Evolutionary conservation across 164 flowering plant genomes (phyloP), one percentile per base, ranked within the genome.

Genomic region (Pachysandra terminalis): DNA sequence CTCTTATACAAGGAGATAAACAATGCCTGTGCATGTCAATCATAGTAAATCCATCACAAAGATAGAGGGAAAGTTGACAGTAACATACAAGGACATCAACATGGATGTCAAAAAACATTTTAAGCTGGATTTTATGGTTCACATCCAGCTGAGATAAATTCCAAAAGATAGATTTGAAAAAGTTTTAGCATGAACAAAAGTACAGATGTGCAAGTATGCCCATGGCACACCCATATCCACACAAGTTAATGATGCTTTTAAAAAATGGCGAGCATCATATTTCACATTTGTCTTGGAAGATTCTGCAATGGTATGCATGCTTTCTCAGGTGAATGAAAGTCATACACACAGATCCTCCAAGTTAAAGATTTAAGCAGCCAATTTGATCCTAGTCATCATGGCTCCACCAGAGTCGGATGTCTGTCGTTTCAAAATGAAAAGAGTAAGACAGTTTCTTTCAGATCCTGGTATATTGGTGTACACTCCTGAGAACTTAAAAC

Each of bases 1-100:
- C 73, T 86, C 71, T 83, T 85, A 78, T 89, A 96, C 77, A 96
- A 69, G 17, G 83, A 79, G 54, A 87, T 73, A 72, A 93, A 90
- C 73, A 96, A 74, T 63, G 82, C 96, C 99, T 95, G 82, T 8
- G 74, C 45, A 59, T 66, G 48, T 25, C 19, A 57, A 64, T 58
- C 48, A 58, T n/a, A 32, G 28, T 61, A 37, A 63, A 69, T n/a
- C 5, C 19, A 76, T 26, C 16, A 60, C 25, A 64, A 15, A 64
- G 51, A 69, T 7, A 3, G 48, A 32, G 26, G 19, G 23, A 16
- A 61, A 19, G 25, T 61, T 35, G 26, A 16, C 12, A 9, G 14
- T n/a, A 15, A 32, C 5, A 1, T n/a, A 15, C 3, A 61, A 32
- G 17, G 9, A n/a, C 16, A 9, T 40, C 5, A 40, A 40, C 10